A percentile compares a stretch with the other conserved stretches of the same genome.
Conservation (phyloP, 495 filamentous ascomycete species). For the Neurospora cerealis region DNA sequence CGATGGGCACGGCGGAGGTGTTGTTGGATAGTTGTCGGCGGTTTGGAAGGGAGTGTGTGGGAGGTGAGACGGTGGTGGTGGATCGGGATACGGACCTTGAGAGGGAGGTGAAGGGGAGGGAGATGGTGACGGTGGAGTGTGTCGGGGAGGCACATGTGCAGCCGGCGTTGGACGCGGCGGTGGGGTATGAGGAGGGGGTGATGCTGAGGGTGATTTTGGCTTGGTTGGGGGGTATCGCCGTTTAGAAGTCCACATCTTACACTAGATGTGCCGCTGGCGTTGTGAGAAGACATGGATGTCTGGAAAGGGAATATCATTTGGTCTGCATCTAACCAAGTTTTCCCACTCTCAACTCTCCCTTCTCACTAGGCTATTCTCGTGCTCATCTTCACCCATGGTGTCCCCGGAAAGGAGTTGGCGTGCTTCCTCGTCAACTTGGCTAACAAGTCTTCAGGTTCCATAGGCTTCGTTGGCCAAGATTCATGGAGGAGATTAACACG, state of each 20-base stretch:
- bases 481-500: too few relatives aligned
- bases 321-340: too few relatives aligned
- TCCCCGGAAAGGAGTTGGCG: not conserved
- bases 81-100: not conserved
- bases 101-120: not conserved
- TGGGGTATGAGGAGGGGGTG: conserved; percentile 7
- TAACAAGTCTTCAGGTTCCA: too few relatives aligned
- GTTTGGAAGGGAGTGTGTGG: conserved; percentile 2
- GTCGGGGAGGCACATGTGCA: conserved; percentile 14
- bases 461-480: too few relatives aligned
- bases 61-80: not conserved
- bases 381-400: not conserved
- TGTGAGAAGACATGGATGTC: too few relatives aligned
- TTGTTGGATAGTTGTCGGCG: conserved; percentile 9
- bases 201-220: conserved; percentile 5
- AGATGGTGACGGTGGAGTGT: conserved; percentile 8
- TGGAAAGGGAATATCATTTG: too few relatives aligned
- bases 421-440: too few relatives aligned
- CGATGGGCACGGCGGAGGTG: conserved; percentile 10
- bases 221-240: conserved; percentile 8
- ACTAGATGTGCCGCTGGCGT: too few relatives aligned
- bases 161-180: conserved; percentile 6
- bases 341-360: too few relatives aligned
- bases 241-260: too few relatives aligned
- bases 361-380: not conserved